These are phyloP conservation scores for Sporothrix luriei DNA, from an alignment of 2,329 filamentous ascomycete species.

Conservation along the genomic window DNA sequence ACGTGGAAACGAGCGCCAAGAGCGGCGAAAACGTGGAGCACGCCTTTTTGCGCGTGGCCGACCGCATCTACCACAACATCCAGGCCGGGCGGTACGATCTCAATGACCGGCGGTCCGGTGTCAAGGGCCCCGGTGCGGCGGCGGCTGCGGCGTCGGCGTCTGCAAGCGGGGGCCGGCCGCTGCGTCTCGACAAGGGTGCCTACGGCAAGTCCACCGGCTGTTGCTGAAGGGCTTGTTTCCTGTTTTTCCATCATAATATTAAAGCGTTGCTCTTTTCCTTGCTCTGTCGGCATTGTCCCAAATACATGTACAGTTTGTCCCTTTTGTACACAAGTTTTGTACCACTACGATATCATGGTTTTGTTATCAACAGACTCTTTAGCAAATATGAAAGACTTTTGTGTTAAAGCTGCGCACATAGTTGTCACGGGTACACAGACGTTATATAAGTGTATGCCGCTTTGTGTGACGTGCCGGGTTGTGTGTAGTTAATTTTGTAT, in stretches of 20 bases:
- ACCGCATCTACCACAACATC: conserved; percentile 95
- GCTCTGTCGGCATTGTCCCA: not conserved
- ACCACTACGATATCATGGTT: conserved; percentile 7
- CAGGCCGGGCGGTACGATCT: conserved; percentile 93
- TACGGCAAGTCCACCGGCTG: conserved; percentile 48
- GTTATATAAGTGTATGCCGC: no score
- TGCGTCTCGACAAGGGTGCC: conserved; percentile 49
- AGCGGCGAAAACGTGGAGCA: conserved; percentile 91
- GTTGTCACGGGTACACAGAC: no score
- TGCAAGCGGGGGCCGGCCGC: conserved; percentile 42
- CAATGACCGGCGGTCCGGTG: conserved; percentile 87
- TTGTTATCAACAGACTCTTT: not conserved
- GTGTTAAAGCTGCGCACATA: not conserved
- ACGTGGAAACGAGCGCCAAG: conserved; percentile 96
- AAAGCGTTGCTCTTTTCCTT: not conserved
- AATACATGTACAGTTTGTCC: conserved; percentile 13
- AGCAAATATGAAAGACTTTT: not conserved
- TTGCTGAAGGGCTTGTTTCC: conserved; percentile 7
- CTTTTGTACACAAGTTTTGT: not conserved
- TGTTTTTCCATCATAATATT: not conserved
- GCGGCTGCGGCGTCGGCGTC: conserved; percentile 29
- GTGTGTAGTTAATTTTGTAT: conserved; percentile 1
- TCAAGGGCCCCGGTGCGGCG: conserved; percentile 66
- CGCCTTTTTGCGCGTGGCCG: conserved; percentile 89
- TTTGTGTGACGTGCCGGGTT: no score